These are phyloP conservation scores for Ophiostoma ulmi DNA, from an alignment of 2,329 filamentous ascomycete species.

Conservation along the genomic window DNA sequence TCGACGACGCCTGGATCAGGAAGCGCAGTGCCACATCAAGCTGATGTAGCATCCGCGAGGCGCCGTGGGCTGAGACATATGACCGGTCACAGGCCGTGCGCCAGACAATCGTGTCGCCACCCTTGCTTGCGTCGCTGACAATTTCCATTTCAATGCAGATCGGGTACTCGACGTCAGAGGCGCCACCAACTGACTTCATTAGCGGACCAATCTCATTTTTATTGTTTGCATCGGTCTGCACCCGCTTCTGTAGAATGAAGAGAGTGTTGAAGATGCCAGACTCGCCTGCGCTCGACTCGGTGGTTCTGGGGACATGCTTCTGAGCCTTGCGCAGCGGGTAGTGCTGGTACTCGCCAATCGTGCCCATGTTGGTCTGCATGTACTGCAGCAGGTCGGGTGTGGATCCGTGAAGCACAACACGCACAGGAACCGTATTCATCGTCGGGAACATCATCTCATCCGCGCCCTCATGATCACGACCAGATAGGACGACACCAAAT, in stretches of 20 bases:
- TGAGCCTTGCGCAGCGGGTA: conserved; percentile 70
- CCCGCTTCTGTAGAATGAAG: conserved; percentile 49
- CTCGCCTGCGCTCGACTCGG: conserved; percentile 34
- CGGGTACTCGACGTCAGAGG: conserved; percentile 71
- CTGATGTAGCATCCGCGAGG: conserved; percentile 48
- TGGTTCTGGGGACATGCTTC: conserved; percentile 39
- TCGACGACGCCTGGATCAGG: conserved; percentile 46
- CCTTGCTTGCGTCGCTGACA: conserved; percentile 28
- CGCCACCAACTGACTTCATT: conserved; percentile 58
- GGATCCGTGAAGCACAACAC: conserved; percentile 66
- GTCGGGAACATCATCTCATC: conserved; percentile 73
- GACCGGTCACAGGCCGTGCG: conserved; percentile 63
- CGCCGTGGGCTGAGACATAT: conserved; percentile 45
- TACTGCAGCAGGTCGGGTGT: conserved; percentile 61
- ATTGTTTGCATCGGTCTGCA: conserved; percentile 11
- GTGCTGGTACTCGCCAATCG: conserved; percentile 66
- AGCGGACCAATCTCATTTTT: conserved; percentile 34
- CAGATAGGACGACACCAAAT: conserved; percentile 79
- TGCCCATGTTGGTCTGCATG: conserved; percentile 64
- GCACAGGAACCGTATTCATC: conserved; percentile 82
- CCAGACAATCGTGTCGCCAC: conserved; percentile 44
- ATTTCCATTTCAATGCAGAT: conserved; percentile 77
- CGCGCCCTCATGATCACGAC: conserved; percentile 68
- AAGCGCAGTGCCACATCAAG: conserved; percentile 56
- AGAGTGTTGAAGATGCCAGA: conserved; percentile 49